Base-by-base conservation (phyloP, 108 stramenopile genomes). In the Nitzschia sp. region DNA sequence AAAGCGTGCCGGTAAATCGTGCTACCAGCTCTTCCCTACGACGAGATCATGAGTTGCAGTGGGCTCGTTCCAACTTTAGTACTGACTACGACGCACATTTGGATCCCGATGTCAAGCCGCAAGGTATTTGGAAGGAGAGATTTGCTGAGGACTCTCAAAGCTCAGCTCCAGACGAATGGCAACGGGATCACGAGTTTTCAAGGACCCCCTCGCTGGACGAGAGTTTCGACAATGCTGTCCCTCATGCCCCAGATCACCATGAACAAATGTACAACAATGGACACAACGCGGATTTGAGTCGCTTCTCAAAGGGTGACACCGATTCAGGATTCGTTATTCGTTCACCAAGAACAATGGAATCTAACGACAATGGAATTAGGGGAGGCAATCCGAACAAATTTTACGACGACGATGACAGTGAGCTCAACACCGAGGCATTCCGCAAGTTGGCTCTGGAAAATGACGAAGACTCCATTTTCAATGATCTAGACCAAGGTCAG, bases 161-260 rank as follows among this genome's bases (percentile, higher is more conserved):
- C 14, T 34, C 29, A 34, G 46, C 46, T 17, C 14, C 17, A 48
- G 46, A 48, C 6, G 5, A 48, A 17, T 48, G 46, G 46, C 46
- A 48, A 17, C 46, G 46, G 46, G 46, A 48, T 17, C 46, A 48
- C 17, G 46, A 17, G 17, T 17, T 48, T 15, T 17, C 14, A 15
- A 15, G 46, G 46, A 48, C 46, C 1, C 46, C 46, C n/a, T 58
- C 57, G 38, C 7, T 58, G 34, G 37, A n/a, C 25, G 43, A 62
- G 61, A 62, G 61, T 39, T 62, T 62, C 24, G 21, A 44, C 42
- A 46, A 62, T 14, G 61, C 61, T 2, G 61, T 62, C 21, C 61
- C 61, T n/a, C 43, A 22, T 44, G 61, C 3, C 8, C 42, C 42
- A 20, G 61, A 62, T 3, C 2, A 11, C 21, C 42, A 20, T 21